These are phyloP conservation scores for Trypanosomatidae sp. DNA, from an alignment of 208 protist species.

Conservation along the genomic window DNA sequence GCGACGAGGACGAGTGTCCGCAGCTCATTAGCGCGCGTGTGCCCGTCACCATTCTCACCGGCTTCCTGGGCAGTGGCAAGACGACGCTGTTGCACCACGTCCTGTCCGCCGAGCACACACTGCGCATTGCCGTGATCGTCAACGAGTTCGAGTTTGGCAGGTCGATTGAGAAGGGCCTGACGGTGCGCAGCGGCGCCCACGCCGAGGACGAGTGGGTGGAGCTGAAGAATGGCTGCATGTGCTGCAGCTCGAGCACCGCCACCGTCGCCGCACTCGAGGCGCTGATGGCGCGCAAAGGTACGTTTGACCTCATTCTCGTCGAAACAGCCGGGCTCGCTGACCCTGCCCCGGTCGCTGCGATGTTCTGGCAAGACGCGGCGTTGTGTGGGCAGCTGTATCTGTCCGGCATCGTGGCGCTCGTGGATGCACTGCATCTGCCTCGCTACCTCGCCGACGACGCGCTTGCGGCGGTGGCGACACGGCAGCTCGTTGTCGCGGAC, in stretches of 20 bases:
- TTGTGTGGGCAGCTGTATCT: conserved; percentile 71
- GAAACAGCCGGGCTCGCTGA: conserved; percentile 89
- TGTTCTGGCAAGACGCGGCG: conserved; percentile 92
- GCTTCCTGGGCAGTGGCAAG: conserved; percentile 91
- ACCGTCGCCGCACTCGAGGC: conserved; percentile 76
- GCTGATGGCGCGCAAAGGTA: conserved; percentile 70
- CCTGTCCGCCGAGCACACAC: conserved; percentile 71
- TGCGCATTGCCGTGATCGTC: conserved; percentile 91
- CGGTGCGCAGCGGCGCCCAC: conserved; percentile 84
- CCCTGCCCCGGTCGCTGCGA: conserved; percentile 84
- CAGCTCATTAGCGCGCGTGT: conserved; percentile 65
- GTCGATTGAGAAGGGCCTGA: conserved; percentile 85
- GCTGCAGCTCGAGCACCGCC: conserved; percentile 88
- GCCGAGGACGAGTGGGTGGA: conserved; percentile 92
- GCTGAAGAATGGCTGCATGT: conserved; percentile 93
- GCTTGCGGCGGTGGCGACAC: conserved; percentile 44
- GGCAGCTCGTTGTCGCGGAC: conserved; percentile 91
- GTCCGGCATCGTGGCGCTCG: conserved; percentile 81
- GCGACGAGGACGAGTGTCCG: conserved; percentile 68
- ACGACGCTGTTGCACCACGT: conserved; percentile 91
- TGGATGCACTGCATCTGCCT: conserved; percentile 81
- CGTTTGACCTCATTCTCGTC: conserved; percentile 86
- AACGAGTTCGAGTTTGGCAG: conserved; percentile 90
- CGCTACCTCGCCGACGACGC: conserved; percentile 58
- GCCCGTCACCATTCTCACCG: conserved; percentile 88